These are phyloP conservation scores for Fragaria ananassa DNA, from an alignment of 306 rosid species.

Conservation along the genomic window DNA sequence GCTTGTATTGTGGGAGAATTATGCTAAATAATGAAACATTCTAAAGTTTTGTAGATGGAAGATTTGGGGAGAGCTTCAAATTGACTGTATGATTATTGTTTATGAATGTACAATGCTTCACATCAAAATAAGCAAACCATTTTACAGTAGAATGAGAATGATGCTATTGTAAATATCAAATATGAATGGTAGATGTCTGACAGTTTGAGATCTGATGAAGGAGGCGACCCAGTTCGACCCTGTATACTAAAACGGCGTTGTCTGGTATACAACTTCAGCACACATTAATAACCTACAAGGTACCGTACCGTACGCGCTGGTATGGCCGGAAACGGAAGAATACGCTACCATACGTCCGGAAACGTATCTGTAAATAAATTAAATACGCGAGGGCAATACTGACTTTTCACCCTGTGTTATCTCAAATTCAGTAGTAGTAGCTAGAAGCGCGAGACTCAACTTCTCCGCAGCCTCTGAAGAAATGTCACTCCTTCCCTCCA, in stretches of 20 bases:
- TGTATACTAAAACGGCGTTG: no score
- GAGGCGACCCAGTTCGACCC: no score
- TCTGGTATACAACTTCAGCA: no score
- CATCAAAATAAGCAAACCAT: background rate
- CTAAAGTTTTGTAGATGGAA: slow-evolving; percentile 8
- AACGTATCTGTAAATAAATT: no score
- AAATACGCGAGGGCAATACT: no score
- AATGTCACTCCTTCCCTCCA: slow-evolving; percentile 58
- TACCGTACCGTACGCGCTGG: no score
- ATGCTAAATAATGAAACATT: background rate
- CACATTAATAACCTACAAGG: no score
- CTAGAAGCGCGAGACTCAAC: background rate
- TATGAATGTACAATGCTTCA: background rate
- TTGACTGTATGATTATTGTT: background rate
- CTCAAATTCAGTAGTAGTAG: background rate
- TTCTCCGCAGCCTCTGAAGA: background rate
- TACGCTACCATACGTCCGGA: no score
- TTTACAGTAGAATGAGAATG: background rate
- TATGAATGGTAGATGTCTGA: background rate
- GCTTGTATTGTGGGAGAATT: slow-evolving; percentile 11
- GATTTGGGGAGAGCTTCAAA: background rate
- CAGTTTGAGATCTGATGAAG: background rate
- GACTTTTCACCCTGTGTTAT: background rate
- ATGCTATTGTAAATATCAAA: background rate
- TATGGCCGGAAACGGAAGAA: no score